Evolutionary conservation across 2,329 filamentous ascomycete species (phyloP), one percentile per base, ranked within the genome.

Genomic region (Monosporascus sp.): DNA sequence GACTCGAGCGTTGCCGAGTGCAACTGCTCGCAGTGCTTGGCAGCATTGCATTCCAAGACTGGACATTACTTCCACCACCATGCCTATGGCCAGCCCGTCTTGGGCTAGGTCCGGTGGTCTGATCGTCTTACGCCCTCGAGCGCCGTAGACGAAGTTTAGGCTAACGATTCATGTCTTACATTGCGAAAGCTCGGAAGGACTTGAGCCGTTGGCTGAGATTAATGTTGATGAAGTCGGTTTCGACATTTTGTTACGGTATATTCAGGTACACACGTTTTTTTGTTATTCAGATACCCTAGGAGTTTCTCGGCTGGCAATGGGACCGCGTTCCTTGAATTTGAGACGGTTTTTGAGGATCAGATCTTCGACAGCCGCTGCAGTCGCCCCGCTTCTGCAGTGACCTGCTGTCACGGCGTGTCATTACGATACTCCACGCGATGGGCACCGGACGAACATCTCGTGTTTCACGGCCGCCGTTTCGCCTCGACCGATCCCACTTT

Each of bases 51-150:
- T 49, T 59, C 56, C 60, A 80, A 80, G 65, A 70, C 75, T 14
- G 62, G 68, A 4, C 64, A 72, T 1, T 82, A 81, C 64, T 79
- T 82, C 55, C 66, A 71, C 48, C 62, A 72, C 22, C 75, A 78
- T 50, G 68, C 66, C 43, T 83, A 80, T 52, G 73, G 76, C 27
- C 81, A 83, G 63, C 69, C 80, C 15, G 80, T 83, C 17, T 75
- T 82, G 65, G 80, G 80, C 50, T 81, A 64, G 72, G 49, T 39
- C 47, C 43, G 52, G 14, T 58, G 54, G 52, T 58, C 56, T 61
- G 50, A 52, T 51, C 46, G 53, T 50, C 54, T 43, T 48, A 61
- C 52, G 53, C 52, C 35, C 22, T 48, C 37, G 49, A 51, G 46
- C 50, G 48, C 50, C 45, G 38, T 54, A 46, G 43, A n/a, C 20